phyloP scores from a whole-genome alignment of 495 filamentous ascomycete genomes.

The Chaetomidium leptoderma region DNA sequence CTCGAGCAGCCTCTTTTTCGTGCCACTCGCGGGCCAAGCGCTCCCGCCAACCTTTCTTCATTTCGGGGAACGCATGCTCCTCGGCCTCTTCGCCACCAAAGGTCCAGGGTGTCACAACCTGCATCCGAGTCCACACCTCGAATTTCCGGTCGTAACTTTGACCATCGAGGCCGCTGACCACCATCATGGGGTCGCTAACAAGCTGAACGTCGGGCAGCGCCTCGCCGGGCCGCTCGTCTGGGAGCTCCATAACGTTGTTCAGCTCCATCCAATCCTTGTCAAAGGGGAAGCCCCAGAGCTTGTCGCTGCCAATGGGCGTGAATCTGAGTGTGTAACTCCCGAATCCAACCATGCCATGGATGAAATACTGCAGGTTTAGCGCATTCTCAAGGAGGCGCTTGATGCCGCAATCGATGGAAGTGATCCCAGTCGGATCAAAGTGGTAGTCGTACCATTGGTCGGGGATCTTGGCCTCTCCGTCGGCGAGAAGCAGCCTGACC shows the following conservation, averaged over 20 bases:
- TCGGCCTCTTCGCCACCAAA: background rate
- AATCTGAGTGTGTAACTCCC: background rate
- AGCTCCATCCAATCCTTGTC: background rate
- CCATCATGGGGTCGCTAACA: background rate
- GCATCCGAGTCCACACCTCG: background rate
- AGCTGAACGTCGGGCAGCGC: background rate
- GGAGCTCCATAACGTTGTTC: background rate
- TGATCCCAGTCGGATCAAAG: no score
- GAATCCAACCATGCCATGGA: background rate
- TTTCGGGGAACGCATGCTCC: background rate
- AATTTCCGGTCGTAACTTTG: background rate
- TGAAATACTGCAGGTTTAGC: background rate
- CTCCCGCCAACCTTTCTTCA: no score
- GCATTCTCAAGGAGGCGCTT: background rate
- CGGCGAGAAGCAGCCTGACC: no score
- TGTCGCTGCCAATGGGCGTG: background rate
- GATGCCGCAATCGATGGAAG: background rate
- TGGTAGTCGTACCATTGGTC: no score
- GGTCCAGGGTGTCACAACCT: background rate
- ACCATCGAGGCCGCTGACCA: background rate
- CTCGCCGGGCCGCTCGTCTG: background rate
- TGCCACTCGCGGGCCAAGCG: no score
- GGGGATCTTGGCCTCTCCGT: no score
- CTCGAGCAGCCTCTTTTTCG: no score
- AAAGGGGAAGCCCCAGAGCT: background rate